Conservation (phyloP, 495 filamentous ascomycete genomes). For the Sordaria brevicollis region DNA sequence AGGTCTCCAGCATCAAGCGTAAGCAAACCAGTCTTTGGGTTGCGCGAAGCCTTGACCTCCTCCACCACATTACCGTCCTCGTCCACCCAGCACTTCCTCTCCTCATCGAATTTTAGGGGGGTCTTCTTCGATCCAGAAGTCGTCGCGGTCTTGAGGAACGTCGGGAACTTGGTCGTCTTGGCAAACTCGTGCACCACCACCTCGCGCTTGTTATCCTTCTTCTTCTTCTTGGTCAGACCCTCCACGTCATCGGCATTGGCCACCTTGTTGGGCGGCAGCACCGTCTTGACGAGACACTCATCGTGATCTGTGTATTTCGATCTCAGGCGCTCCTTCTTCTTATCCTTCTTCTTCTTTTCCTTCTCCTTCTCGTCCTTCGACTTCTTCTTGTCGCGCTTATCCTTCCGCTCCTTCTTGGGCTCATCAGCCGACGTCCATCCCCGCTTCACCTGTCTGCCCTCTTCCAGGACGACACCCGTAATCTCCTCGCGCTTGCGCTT, state of each 20-base stretch:
- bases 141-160: conserved; percentile 52
- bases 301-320: conserved; percentile 71
- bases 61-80: conserved; percentile 68
- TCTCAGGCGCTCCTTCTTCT: conserved; percentile 42
- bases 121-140: conserved; percentile 16
- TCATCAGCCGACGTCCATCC: conserved; percentile 72
- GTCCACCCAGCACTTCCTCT: conserved; percentile 86
- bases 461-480: conserved; percentile 59
- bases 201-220: conserved; percentile 39
- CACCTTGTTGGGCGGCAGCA: conserved; percentile 51
- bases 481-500: conserved; percentile 55
- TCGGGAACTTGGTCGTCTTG: conserved; percentile 65
- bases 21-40: background rate
- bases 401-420: conserved; percentile 41
- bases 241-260: conserved; percentile 31
- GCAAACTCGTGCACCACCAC: conserved; percentile 71
- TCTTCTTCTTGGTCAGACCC: conserved; percentile 44
- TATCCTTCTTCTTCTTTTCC: conserved; percentile 37
- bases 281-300: conserved; percentile 77
- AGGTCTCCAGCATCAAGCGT: background rate
- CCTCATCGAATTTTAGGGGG: conserved; percentile 44
- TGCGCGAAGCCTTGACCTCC: conserved; percentile 22
- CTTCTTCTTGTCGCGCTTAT: conserved; percentile 41
- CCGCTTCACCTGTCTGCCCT: conserved; percentile 69
- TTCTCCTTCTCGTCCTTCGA: conserved; percentile 40